Base-by-base conservation (phyloP, 768 basidiomycete species). In the Pholiota microspora region DNA sequence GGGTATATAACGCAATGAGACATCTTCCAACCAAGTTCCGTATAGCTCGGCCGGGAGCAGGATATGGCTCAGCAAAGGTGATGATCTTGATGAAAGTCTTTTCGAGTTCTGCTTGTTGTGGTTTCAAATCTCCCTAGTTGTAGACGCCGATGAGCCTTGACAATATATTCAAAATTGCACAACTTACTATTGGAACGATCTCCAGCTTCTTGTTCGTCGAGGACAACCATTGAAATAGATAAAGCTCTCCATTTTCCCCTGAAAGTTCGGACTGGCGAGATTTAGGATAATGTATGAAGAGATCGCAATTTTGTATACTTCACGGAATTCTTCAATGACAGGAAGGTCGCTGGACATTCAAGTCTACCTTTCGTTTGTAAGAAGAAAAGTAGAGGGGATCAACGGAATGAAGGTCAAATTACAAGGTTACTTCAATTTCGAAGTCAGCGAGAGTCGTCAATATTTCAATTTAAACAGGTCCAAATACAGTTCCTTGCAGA, bases 21-120 rank as follows among this genome's bases (percentile, higher is more conserved):
- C 92, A 94, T 76, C 90, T 76, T 7, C 89, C 83, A 45, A 89
- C 82, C 4, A 92, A 75, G 54, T 88, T 86, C 35, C 96, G 82
- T 38, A 94, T 72, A 2, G 92, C 92, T 8, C 94, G 86, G 40
- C 96, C 96, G 0, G 96, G 95, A 25, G 79, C 69, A n/a, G 94
- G 92, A 61, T 85, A 88, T 9, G 77, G 78, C 6, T 83, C 75
- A 0, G 82, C 73, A 2, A 84, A 83, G 13, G 83, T 75, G 16
- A 93, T 72, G 46, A 93, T 73, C 62, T 88, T 88, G 58, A 92
- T 71, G 35, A 94, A 70, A 0, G 77, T 74, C 6, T 77, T 73
- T 62, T 92, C 89, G 4, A 94, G 66, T 10, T 74, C 74, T 0
- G 77, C 54, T 65, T 94, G 92, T 3, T 73, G 68, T 0, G 78